Evolutionary conservation across 148 eudicot species (phyloP).

Genomic region (Suaeda aralocaspica): DNA sequence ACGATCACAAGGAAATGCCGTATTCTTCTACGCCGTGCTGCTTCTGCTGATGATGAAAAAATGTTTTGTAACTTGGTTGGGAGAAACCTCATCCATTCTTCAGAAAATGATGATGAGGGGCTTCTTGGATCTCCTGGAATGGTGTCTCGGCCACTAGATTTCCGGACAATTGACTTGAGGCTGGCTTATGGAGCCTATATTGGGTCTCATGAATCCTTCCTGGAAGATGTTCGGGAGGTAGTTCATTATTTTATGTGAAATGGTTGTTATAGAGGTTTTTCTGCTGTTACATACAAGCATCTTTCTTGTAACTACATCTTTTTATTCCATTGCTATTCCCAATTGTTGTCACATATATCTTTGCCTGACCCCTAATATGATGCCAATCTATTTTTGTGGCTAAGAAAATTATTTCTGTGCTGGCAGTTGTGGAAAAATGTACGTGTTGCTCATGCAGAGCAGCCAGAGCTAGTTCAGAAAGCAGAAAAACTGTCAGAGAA

Average conservation of each 20-base stretch:
- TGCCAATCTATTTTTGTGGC: neutral
- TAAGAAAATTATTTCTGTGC: conserved; percentile 7
- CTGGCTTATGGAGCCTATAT: conserved; percentile 64
- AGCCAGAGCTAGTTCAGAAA: conserved; percentile 48
- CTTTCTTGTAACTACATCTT: neutral
- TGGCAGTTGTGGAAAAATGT: conserved; percentile 61
- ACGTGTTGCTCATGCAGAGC: conserved; percentile 37
- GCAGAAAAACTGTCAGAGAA: conserved; percentile 43
- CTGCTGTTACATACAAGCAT: neutral
- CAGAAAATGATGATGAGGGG: conserved; percentile 55
- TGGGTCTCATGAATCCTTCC: conserved; percentile 65
- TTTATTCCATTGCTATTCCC: neutral
- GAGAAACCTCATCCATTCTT: conserved; percentile 33
- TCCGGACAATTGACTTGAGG: conserved; percentile 63
- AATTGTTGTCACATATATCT: neutral
- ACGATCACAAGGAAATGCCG: conserved; percentile 53
- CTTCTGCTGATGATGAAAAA: conserved; percentile 43
- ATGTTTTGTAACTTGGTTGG: conserved; percentile 54
- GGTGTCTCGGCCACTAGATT: conserved; percentile 62
- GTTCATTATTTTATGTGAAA: neutral
- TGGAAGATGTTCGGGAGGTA: conserved; percentile 74
- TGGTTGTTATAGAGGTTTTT: neutral
- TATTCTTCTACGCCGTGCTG: conserved; percentile 46
- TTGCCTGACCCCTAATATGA: neutral
- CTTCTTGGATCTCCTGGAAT: conserved; percentile 58